phyloP scores from a whole-genome alignment of 176 grass and related monocot species.

The Aegilops sharonensis region DNA sequence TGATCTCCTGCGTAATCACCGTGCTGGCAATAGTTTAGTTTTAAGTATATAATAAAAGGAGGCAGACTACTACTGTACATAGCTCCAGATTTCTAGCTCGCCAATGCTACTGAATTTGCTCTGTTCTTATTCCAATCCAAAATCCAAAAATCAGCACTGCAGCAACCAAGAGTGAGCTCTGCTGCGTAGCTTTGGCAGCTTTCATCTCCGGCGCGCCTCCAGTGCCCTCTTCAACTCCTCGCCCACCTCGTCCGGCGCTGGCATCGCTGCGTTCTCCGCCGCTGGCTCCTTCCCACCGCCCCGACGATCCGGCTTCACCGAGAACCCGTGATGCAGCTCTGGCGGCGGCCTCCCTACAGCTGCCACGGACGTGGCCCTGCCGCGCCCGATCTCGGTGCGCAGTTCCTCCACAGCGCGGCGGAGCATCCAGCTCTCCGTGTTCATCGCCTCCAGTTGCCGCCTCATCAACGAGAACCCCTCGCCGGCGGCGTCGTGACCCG shows the following conservation, averaged over 20 bases:
- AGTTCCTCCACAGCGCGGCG: constrained; percentile 71
- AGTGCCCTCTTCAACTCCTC: constrained; percentile 60
- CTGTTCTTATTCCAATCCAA: background rate
- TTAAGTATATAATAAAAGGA: no score
- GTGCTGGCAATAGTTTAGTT: no score
- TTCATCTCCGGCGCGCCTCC: constrained; percentile 40
- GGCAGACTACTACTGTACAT: background rate
- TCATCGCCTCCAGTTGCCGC: constrained; percentile 62
- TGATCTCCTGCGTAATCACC: no score
- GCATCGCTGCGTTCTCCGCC: background rate
- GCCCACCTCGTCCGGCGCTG: constrained; percentile 14
- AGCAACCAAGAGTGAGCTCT: background rate
- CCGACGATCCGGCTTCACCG: constrained; percentile 12
- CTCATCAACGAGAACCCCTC: constrained; percentile 35
- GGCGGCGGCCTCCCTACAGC: background rate
- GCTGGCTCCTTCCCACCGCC: background rate
- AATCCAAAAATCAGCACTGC: background rate
- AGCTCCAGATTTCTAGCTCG: background rate
- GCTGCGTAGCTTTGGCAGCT: background rate
- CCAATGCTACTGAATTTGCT: background rate
- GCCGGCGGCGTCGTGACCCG: background rate
- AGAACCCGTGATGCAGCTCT: constrained; percentile 6
- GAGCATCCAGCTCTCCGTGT: constrained; percentile 54
- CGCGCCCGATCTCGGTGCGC: constrained; percentile 35
- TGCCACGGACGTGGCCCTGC: constrained; percentile 4